phyloP scores from a whole-genome alignment of 805 yeast genomes.

The Alloascoidea hylecoeti region DNA sequence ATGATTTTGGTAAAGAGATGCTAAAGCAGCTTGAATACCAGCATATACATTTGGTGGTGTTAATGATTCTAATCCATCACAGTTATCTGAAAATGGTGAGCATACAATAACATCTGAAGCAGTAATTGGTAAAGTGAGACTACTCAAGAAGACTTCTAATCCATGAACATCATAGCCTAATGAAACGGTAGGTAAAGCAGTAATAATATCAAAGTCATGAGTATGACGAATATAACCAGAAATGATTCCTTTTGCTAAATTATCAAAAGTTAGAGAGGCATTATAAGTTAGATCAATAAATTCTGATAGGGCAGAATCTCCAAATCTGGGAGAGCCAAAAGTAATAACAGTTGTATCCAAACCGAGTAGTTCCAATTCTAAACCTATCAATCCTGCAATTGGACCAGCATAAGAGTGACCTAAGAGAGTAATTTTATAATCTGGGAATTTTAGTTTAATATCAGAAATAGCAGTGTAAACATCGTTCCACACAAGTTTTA shows the following conservation, averaged over 20 bases:
- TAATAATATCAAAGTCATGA: not conserved
- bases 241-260: not conserved
- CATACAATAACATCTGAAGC: not conserved
- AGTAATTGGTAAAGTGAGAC: not conserved
- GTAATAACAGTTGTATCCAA: not conserved
- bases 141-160: not conserved
- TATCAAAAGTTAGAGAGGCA: not conserved
- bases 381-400: not conserved
- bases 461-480: no score
- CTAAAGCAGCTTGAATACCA: not conserved
- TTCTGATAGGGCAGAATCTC: not conserved
- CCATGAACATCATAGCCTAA: no score
- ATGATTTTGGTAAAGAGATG: not conserved
- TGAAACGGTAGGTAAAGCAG: not conserved
- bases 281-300: not conserved
- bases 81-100: not conserved
- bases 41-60: not conserved
- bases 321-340: not conserved
- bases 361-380: not conserved
- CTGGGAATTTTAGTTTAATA: no score
- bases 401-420: not conserved
- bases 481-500: no score
- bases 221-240: not conserved
- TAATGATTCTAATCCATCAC: not conserved
- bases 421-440: not conserved